Base-by-base conservation (phyloP, 108 stramenopile genomes). In the Discostella pseudostelligera region DNA sequence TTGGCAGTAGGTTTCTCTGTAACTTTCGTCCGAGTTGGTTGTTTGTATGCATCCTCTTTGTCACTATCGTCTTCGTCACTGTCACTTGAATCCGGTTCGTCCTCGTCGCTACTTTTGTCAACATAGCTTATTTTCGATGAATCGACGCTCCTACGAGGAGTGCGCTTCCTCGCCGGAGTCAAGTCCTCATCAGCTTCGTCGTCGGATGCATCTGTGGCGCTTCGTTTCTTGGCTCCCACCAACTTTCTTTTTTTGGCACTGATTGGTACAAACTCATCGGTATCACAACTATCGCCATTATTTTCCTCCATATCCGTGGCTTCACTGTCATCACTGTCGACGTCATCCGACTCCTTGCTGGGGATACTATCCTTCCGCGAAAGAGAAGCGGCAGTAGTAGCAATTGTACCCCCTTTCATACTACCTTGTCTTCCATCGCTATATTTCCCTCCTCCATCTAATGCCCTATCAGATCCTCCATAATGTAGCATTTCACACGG, bases 381-480 rank as follows among this genome's bases (percentile, higher is more conserved):
- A 5, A 21, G 6, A 20, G 62, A 8, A 43, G 39, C 10, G 4
- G 60, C n/a, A 4, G 42, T 2, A 20, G 59, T 22, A 17, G 46
- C 25, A 0, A 48, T 21, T 12, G 22, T 53, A 28, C 53, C 29
- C 0, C 44, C 66, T 5, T 26, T 39, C 14, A 57, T 26, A 40
- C 61, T 69, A 3, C 44, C 9, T 56, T 10, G 28, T 0, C 0
- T 11, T 25, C 67, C 75, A 29, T 39, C 67, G 2, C 42, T n/a
- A 29, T 8, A 62, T 36, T 32, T 62, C 9, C 75, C 75, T 44
- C 80, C 76, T 22, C 87, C 87, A 68, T 88, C 87, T 8, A 88
- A 21, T 20, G 87, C 82, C 40, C 87, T 78, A 9, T 84, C 81
- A 4, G 87, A 88, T 68, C 87, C 87, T 24, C 87, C 87, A 54